Base-by-base conservation (phyloP, 352 stramenopile species). In the Phytophthora syringae region DNA sequence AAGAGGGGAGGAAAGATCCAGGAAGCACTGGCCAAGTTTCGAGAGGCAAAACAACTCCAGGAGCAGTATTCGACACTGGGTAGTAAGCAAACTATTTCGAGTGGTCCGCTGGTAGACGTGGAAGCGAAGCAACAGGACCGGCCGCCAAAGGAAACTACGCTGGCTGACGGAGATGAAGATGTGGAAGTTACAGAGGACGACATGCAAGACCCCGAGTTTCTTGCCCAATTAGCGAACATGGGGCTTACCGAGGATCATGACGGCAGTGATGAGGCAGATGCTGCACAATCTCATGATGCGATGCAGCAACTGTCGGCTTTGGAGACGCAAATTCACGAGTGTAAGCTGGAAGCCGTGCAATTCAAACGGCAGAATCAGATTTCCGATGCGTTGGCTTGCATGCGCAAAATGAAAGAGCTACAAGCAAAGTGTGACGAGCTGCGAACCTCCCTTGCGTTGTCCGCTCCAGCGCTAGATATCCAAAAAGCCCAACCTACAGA, bases 181-280 rank as follows among this genome's bases (percentile, higher is more conserved):
- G 66, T 92, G 12, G 74, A 93, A 56, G 82, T 93, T 30, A 93
- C 86, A 16, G 86, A 93, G 16, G 82, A 90, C 36, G 86, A 94
- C 40, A 89, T 94, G 82, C 45, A 81, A 25, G 72, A 94, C 40
- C 86, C 86, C 2, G 80, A 85, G 28, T 91, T 80, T 64, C 62
- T 91, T 25, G 71, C 84, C 16, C 79, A 93, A 58, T 58, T 94
- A 12, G 73, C 71, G 15, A 58, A 54, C 15, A 72, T 92, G 51
- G 80, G 84, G 10, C 60, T 88, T 30, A 61, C 60, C 7, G 54
- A 66, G 2, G 27, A 77, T 48, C n/a, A 27, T 15, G 37, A 36
- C 3, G 7, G 34, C 4, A 36, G 18, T 32, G 37, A 6, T 42
- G 32, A 25, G 42, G 16, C 5, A 12, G 39, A 30, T 43, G 18